Conservation (phyloP, 306 rosid species). For the Dicorynia guianensis region DNA sequence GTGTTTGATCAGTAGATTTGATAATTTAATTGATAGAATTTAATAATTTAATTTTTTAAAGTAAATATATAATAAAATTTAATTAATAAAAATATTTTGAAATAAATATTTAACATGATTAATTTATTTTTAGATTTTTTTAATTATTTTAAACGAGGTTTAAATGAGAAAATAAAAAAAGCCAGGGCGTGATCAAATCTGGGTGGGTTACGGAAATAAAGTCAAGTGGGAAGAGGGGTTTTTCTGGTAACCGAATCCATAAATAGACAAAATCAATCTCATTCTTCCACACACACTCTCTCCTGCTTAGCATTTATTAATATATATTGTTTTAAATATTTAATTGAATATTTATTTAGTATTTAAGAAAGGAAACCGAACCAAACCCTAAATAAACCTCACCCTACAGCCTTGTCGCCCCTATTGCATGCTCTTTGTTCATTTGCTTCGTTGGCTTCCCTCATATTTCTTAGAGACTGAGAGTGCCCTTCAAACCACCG, state of each 20-base stretch:
- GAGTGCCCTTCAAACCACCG: constrained; percentile 34
- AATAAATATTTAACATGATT: too few species aligned
- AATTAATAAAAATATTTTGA: too few species aligned
- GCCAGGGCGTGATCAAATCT: constrained; percentile 42
- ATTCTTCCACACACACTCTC: constrained; percentile 7
- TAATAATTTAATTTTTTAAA: too few species aligned
- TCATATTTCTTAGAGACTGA: not conserved
- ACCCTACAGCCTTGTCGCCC: constrained; percentile 60
- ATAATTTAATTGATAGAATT: too few species aligned
- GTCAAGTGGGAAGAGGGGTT: constrained; percentile 26
- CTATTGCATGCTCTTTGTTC: constrained; percentile 59
- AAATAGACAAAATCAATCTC: constrained; percentile 50
- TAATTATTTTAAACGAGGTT: constrained; percentile 34
- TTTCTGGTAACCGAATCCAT: constrained; percentile 44
- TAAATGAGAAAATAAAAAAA: not conserved
- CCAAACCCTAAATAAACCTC: constrained; percentile 75
- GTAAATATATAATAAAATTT: too few species aligned
- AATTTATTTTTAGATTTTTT: too few species aligned
- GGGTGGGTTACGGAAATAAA: constrained; percentile 19
- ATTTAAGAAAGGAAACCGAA: constrained; percentile 41
- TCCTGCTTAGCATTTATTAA: not conserved
- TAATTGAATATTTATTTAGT: not conserved
- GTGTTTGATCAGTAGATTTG: too few species aligned
- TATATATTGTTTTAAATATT: not conserved
- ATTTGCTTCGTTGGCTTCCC: constrained; percentile 27